A percentile compares a stretch with the other conserved stretches of the same genome.
Conservation (phyloP, 176 grass and related monocot genomes). For the Aegilops sharonensis region DNA sequence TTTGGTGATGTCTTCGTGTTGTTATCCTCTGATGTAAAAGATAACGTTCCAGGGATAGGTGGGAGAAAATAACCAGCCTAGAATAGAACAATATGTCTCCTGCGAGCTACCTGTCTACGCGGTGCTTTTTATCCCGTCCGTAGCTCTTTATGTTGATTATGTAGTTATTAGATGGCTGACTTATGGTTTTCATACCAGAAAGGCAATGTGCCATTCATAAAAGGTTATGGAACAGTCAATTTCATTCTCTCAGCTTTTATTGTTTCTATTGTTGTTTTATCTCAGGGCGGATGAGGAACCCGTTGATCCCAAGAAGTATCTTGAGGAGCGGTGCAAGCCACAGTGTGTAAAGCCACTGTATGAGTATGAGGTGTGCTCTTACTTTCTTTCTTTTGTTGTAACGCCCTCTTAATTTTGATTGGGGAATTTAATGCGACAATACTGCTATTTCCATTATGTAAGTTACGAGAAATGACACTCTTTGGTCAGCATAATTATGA, state of each 20-base stretch:
- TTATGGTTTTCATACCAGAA: neutral
- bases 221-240: neutral
- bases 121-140: neutral
- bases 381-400: slow-evolving; percentile 5
- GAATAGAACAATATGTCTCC: neutral
- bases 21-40: neutral
- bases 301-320: slow-evolving; percentile 60
- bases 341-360: slow-evolving; percentile 63
- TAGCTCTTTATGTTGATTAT: neutral
- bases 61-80: neutral
- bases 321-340: slow-evolving; percentile 71
- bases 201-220: neutral
- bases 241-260: neutral
- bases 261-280: neutral
- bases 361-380: slow-evolving; percentile 45
- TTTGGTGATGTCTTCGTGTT: neutral
- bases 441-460: neutral
- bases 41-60: neutral
- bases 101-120: neutral
- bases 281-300: slow-evolving; percentile 57
- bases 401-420: neutral
- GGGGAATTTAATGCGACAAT: neutral
- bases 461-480: neutral
- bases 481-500: neutral
- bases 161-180: neutral